These are phyloP conservation scores for Acanthamoeba healyi DNA, from an alignment of 208 protist genomes.

Conservation along the genomic window DNA sequence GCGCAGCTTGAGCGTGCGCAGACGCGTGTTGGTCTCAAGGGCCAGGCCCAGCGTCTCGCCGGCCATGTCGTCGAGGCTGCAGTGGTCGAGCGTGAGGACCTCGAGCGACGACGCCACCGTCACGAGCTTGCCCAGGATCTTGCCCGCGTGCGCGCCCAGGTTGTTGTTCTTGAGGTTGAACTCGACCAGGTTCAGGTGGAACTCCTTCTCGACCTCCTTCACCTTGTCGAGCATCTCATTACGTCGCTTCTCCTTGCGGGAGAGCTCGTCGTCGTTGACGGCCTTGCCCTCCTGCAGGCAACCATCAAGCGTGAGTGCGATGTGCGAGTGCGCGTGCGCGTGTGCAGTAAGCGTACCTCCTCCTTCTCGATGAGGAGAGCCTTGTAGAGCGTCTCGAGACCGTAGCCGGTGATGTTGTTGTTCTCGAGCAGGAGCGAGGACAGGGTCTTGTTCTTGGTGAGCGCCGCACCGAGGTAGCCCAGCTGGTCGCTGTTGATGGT, in stretches of 20 bases:
- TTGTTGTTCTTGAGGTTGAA: constrained; percentile 57
- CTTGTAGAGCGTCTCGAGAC: constrained; percentile 66
- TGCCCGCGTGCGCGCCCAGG: neutral
- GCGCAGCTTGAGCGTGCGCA: constrained; percentile 44
- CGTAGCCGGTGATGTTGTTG: constrained; percentile 63
- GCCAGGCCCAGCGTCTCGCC: constrained; percentile 64
- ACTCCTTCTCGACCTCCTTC: constrained; percentile 72
- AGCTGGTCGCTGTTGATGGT: constrained; percentile 49
- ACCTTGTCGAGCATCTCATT: constrained; percentile 72
- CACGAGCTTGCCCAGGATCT: constrained; percentile 68
- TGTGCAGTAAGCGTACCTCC: neutral
- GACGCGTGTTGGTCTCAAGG: constrained; percentile 64
- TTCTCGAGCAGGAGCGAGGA: constrained; percentile 62
- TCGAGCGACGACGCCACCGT: constrained; percentile 21
- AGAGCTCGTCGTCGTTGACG: neutral
- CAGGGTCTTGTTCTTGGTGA: constrained; percentile 71
- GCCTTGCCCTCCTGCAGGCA: neutral
- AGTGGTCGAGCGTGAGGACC: constrained; percentile 40
- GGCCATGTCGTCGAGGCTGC: constrained; percentile 18
- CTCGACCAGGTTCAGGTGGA: constrained; percentile 68
- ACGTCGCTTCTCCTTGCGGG: constrained; percentile 28
- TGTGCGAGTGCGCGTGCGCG: neutral
- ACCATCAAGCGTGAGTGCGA: no score
- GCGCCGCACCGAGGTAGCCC: constrained; percentile 33
- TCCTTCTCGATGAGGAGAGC: constrained; percentile 61